phyloP scores from a whole-genome alignment of 305 asterid genomes.

The Fraxinus nigra region DNA sequence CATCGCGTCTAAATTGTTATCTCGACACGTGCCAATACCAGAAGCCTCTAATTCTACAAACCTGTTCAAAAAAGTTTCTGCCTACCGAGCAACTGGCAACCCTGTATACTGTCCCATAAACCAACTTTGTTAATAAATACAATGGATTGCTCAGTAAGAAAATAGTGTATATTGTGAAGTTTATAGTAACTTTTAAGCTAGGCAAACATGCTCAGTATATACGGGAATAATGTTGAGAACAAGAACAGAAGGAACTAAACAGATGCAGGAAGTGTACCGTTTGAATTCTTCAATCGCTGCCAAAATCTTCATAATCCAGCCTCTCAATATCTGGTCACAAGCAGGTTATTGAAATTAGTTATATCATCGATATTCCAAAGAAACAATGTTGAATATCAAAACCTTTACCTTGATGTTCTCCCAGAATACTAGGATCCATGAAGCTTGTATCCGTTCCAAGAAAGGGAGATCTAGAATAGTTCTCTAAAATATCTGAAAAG shows the following conservation, averaged over 20 bases:
- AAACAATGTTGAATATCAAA: background rate
- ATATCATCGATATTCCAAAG: background rate
- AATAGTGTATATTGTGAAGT: background rate
- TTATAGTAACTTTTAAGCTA: background rate
- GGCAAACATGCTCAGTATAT: background rate
- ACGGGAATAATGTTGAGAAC: background rate
- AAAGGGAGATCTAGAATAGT: conserved; percentile 66
- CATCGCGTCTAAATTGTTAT: conserved; percentile 2
- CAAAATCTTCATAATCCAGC: conserved; percentile 48
- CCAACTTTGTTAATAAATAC: background rate
- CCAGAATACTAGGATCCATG: conserved; percentile 43
- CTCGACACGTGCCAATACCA: conserved; percentile 2
- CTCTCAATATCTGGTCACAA: conserved; percentile 40
- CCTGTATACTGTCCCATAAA: conserved; percentile 10
- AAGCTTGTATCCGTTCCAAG: conserved; percentile 52
- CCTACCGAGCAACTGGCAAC: background rate
- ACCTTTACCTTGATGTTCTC: conserved; percentile 49
- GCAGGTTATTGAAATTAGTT: conserved; percentile 2
- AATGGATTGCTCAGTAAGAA: background rate
- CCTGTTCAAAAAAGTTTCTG: conserved; percentile 11
- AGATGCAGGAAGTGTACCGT: conserved; percentile 18
- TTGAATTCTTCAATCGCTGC: conserved; percentile 25
- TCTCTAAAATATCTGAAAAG: conserved; percentile 64
- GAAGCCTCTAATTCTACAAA: conserved; percentile 14
- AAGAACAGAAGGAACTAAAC: background rate